phyloP scores from a whole-genome alignment of 2,329 filamentous ascomycete species.

The Madurella fahalii region DNA sequence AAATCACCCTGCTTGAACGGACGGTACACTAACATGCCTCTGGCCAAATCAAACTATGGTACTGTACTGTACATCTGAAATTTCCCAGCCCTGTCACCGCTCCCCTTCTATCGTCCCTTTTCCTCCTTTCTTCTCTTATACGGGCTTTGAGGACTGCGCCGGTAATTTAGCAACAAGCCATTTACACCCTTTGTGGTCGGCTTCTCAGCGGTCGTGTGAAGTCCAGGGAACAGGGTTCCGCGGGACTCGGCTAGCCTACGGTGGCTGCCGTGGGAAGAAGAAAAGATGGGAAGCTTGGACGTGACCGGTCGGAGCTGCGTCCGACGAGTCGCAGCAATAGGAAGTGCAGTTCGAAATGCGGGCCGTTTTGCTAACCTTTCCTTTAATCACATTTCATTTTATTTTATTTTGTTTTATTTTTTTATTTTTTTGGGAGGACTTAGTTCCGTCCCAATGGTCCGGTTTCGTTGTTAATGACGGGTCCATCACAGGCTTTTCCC shows the following conservation, averaged over 20 bases:
- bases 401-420: not conserved
- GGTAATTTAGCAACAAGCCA: not conserved
- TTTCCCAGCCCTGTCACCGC: not conserved
- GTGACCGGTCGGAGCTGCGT: not conserved
- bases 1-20: not conserved
- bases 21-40: not conserved
- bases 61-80: not conserved
- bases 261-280: too few species aligned
- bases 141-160: not conserved
- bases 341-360: too few species aligned
- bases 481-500: conserved; percentile 6
- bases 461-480: conserved; percentile 9
- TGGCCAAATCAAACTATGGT: too few species aligned
- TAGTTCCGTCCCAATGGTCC: conserved; percentile 9
- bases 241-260: not conserved
- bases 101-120: not conserved
- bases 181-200: not conserved
- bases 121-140: not conserved
- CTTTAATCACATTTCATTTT: too few species aligned
- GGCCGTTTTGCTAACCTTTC: too few species aligned
- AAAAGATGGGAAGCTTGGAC: not conserved
- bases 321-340: not conserved
- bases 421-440: not conserved
- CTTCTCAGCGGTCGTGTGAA: conserved; percentile 1
- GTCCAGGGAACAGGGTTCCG: conserved; percentile 10